Conservation (phyloP, 495 filamentous ascomycete species). For the Penicilliopsis zonata region DNA sequence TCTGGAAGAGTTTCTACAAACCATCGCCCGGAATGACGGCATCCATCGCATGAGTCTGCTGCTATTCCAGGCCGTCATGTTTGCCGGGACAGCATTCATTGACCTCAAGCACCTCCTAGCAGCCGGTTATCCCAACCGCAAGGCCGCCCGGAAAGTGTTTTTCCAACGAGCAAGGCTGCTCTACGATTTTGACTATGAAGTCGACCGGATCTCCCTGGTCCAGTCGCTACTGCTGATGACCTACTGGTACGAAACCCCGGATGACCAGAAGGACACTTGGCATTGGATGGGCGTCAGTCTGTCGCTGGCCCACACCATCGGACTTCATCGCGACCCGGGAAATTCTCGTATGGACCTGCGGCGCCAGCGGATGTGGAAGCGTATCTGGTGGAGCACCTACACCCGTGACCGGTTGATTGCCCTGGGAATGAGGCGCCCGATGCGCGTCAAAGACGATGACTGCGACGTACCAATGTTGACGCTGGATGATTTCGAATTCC, state of each 20-base stretch:
- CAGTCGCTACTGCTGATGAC: conserved; percentile 78
- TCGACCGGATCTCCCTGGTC: conserved; percentile 68
- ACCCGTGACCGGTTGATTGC: conserved; percentile 84
- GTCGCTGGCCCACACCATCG: conserved; percentile 73
- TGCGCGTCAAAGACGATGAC: conserved; percentile 79
- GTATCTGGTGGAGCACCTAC: conserved; percentile 92
- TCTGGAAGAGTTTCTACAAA: conserved; percentile 56
- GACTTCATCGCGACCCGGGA: conserved; percentile 67
- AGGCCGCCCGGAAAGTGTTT: conserved; percentile 64
- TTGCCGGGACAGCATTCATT: conserved; percentile 65
- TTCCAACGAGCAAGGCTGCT: conserved; percentile 66
- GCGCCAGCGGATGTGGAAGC: conserved; percentile 70
- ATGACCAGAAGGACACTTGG: conserved; percentile 85
- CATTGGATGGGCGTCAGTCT: conserved; percentile 87
- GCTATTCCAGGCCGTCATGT: conserved; percentile 75
- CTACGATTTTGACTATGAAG: conserved; percentile 82
- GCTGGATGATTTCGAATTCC: conserved; percentile 73
- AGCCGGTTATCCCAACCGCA: conserved; percentile 58
- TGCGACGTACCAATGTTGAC: conserved; percentile 82
- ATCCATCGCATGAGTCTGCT: conserved; percentile 62
- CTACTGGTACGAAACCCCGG: conserved; percentile 83
- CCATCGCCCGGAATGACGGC: conserved; percentile 53
- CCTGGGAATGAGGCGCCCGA: conserved; percentile 79
- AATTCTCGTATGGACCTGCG: conserved; percentile 58
- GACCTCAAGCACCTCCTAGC: conserved; percentile 54